Conservation (phyloP, 1,284 basidiomycete species). For the Polyporus tsugae region DNA sequence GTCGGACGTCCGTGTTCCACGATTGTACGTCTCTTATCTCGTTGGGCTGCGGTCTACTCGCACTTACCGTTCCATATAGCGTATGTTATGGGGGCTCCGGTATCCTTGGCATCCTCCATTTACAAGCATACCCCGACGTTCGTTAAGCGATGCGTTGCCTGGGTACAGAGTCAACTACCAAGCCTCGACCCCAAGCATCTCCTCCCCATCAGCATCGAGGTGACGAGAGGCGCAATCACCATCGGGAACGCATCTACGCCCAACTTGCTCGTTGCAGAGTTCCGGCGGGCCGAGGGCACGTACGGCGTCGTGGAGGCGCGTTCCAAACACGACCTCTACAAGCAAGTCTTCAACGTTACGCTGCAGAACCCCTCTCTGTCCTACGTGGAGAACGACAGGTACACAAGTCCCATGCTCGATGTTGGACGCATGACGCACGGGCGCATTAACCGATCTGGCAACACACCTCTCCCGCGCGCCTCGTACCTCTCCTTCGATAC, state of each 20-base stretch:
- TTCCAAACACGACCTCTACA: constrained; percentile 83
- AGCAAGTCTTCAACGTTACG: constrained; percentile 75
- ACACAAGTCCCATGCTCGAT: constrained; percentile 68
- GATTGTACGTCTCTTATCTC: constrained; percentile 37
- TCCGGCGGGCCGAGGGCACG: constrained; percentile 75
- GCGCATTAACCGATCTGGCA: constrained; percentile 56
- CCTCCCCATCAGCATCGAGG: constrained; percentile 81
- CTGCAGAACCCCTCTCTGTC: constrained; percentile 74
- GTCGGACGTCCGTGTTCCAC: constrained; percentile 38
- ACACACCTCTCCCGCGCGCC: constrained; percentile 40
- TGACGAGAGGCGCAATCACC: constrained; percentile 79
- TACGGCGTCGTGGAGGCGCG: constrained; percentile 82
- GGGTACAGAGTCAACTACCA: constrained; percentile 69
- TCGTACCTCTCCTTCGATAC: constrained; percentile 54
- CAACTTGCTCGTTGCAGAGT: constrained; percentile 82
- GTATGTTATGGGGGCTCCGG: constrained; percentile 36
- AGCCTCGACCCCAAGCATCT: constrained; percentile 80
- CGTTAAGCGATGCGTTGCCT: constrained; percentile 54
- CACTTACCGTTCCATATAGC: constrained; percentile 24
- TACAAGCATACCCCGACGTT: constrained; percentile 51
- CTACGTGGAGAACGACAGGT: constrained; percentile 81
- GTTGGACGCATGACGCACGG: constrained; percentile 72
- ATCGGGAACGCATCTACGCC: constrained; percentile 88
- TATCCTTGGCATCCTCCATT: constrained; percentile 40
- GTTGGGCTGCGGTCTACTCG: not conserved